Conservation (phyloP, 768 basidiomycete species). For the Chiua virens region DNA sequence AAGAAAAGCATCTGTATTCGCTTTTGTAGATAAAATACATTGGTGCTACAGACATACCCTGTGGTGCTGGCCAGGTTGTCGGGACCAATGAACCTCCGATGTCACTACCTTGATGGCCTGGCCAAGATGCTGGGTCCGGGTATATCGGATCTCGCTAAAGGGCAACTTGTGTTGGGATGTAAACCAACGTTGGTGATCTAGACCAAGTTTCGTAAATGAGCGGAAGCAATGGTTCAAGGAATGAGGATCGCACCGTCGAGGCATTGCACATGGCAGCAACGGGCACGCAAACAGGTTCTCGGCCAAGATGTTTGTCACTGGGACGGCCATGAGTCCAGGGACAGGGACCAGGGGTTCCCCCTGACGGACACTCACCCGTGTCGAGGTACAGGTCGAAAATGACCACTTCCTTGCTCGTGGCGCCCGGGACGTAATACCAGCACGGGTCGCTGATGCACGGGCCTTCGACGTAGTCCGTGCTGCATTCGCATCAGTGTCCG, state of each 20-base stretch:
- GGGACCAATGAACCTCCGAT: too few species aligned
- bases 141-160: too few species aligned
- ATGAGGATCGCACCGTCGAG: constrained; percentile 35
- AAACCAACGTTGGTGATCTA: constrained; percentile 53
- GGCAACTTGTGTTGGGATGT: constrained; percentile 39
- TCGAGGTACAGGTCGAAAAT: constrained; percentile 60
- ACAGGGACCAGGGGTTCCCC: too few species aligned
- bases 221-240: background rate
- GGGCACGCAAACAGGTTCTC: constrained; percentile 48
- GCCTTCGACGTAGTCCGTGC: constrained; percentile 51
- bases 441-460: constrained; percentile 60
- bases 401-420: constrained; percentile 57
- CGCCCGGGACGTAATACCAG: too few species aligned
- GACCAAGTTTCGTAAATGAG: background rate
- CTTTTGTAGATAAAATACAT: constrained; percentile 25
- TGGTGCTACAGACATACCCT: constrained; percentile 15
- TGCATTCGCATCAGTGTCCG: background rate
- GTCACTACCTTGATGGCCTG: too few species aligned
- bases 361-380: constrained; percentile 38
- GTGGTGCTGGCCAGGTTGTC: too few species aligned
- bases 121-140: too few species aligned
- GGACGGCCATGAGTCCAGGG: too few species aligned
- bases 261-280: constrained; percentile 60
- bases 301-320: constrained; percentile 45
- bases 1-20: constrained; percentile 29